phyloP scores from a whole-genome alignment of 257 asterid genomes.

The Solanum sparsipilum region DNA sequence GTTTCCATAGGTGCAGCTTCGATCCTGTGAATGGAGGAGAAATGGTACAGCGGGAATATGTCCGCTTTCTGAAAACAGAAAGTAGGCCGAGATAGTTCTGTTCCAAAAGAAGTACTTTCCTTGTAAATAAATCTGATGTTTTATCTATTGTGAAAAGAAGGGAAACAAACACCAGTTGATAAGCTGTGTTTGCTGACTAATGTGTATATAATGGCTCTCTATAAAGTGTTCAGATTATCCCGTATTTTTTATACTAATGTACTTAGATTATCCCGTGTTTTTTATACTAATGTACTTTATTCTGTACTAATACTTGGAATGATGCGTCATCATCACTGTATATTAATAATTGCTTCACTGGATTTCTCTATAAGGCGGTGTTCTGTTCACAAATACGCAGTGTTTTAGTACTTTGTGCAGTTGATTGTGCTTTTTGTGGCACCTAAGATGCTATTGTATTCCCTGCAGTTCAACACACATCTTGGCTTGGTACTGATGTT shows the following conservation, averaged over 20 bases:
- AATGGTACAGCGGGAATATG: slow-evolving; percentile 74
- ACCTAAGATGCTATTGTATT: neutral
- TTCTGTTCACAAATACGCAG: neutral
- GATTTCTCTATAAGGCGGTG: neutral
- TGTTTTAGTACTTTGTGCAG: neutral
- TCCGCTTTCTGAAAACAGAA: slow-evolving; percentile 58
- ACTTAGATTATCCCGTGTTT: neutral
- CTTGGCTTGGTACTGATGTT: neutral
- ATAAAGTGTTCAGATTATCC: neutral
- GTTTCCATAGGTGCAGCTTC: slow-evolving; percentile 83
- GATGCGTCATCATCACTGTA: neutral
- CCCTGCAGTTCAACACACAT: neutral
- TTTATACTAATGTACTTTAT: neutral
- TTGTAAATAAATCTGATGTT: neutral
- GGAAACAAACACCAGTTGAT: neutral
- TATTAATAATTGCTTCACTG: neutral
- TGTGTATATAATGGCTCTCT: neutral
- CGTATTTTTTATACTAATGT: neutral
- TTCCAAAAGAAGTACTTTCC: neutral
- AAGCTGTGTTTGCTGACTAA: neutral
- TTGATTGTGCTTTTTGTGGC: neutral
- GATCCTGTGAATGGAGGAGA: slow-evolving; percentile 78
- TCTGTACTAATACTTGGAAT: neutral
- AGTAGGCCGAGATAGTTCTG: slow-evolving; percentile 27
- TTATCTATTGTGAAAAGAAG: neutral